Evolutionary conservation across 306 rosid genomes (phyloP).

Genomic region (Spatholobus suberectus): DNA sequence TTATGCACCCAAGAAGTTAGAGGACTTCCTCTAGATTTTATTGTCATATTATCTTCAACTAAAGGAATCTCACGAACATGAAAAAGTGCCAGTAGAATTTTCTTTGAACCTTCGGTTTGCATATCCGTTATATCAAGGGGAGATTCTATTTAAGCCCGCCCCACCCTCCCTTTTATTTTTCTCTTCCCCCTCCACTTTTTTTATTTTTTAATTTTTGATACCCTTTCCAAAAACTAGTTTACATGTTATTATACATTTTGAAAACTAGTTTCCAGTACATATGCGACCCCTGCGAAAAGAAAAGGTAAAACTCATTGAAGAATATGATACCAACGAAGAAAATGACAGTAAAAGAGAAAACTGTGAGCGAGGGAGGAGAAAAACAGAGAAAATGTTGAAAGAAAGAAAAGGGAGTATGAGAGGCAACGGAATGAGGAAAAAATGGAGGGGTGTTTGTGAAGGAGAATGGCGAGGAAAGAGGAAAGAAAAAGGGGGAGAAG

Average conservation of each 20-base stretch:
- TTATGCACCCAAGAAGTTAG: neutral
- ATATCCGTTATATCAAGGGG: neutral
- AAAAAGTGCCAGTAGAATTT: neutral
- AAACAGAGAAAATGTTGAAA: neutral
- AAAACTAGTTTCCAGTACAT: too few species aligned
- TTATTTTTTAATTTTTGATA: too few species aligned
- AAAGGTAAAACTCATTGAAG: too few species aligned
- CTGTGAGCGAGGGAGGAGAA: neutral
- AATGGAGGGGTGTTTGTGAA: neutral
- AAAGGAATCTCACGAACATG: neutral
- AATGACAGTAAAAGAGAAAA: too few species aligned
- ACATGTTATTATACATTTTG: too few species aligned
- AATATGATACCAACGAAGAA: neutral
- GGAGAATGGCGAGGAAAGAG: neutral
- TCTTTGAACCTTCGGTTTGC: neutral
- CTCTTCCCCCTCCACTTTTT: too few species aligned
- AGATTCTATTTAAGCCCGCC: too few species aligned
- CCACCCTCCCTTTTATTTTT: too few species aligned
- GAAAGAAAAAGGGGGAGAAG: too few species aligned
- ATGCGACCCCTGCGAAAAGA: too few species aligned
- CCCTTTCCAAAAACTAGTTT: too few species aligned
- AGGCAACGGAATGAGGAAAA: neutral
- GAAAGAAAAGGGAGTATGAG: too few species aligned
- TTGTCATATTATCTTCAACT: neutral
- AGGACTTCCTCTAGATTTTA: slow-evolving; percentile 6